Percentiles rank a stretch among this genome's conserved stretches.
Conservation (phyloP, 2,329 filamentous ascomycete genomes). For the Alternaria arborescens region DNA sequence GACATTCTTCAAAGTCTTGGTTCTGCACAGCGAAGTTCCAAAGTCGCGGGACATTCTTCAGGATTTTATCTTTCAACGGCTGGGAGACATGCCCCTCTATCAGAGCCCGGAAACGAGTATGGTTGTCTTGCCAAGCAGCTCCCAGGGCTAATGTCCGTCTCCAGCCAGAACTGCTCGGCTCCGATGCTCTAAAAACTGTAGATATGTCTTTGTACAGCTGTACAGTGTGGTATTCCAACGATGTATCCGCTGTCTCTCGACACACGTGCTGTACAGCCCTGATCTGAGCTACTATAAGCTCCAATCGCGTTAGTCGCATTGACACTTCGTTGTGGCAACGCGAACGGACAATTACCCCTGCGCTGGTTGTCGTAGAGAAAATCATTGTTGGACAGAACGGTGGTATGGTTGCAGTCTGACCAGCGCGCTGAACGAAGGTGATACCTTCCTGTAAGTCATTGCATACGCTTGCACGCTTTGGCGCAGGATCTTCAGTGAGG, state of each 20-base stretch:
- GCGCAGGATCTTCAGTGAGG: not conserved
- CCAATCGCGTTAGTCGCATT: not conserved
- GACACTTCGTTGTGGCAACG: not conserved
- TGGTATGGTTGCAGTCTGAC: conserved; percentile 1
- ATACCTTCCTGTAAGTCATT: not conserved
- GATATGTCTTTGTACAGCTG: conserved; percentile 2
- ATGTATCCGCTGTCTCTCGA: not conserved
- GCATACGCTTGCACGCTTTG: not conserved
- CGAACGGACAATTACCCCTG: not conserved
- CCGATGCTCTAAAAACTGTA: not conserved
- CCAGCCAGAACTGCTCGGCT: not conserved
- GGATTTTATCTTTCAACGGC: not conserved
- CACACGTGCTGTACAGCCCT: not conserved
- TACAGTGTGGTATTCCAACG: not conserved
- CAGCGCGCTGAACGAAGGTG: not conserved
- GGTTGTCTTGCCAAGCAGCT: not conserved
- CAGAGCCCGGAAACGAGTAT: not conserved
- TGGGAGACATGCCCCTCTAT: not conserved
- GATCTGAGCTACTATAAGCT: not conserved
- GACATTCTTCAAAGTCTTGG: not conserved
- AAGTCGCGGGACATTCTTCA: not conserved
- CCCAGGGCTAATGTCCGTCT: not conserved
- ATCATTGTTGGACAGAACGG: conserved; percentile 3
- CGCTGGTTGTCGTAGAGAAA: not conserved
- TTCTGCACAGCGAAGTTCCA: not conserved